These are phyloP conservation scores for Brettanomyces custersianus DNA, from an alignment of 805 yeast genomes.

Conservation along the genomic window DNA sequence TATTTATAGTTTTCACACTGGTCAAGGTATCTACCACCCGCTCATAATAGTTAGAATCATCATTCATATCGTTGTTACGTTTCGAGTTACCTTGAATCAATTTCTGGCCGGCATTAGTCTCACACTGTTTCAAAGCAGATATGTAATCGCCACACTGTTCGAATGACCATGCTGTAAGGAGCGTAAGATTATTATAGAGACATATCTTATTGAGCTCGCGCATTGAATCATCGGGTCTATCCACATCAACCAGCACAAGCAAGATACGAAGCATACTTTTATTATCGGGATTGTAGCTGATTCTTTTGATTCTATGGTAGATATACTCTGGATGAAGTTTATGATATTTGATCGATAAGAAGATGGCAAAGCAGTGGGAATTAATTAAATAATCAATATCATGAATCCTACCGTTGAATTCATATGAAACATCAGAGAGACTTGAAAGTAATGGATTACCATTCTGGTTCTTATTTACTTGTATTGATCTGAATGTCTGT, in stretches of 20 bases:
- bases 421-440: constrained; percentile 44
- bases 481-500: constrained; percentile 28
- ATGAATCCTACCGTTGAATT: constrained; percentile 39
- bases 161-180: constrained; percentile 45
- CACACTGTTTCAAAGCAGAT: constrained; percentile 25
- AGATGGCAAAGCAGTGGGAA: constrained; percentile 45
- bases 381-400: constrained; percentile 60
- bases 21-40: constrained; percentile 38
- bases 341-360: constrained; percentile 63
- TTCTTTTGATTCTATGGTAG: constrained; percentile 40
- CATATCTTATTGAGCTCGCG: constrained; percentile 40
- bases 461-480: constrained; percentile 57
- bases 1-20: constrained; percentile 37
- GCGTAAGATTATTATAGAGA: constrained; percentile 37
- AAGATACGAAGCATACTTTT: constrained; percentile 33
- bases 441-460: constrained; percentile 62
- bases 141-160: constrained; percentile 44
- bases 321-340: constrained; percentile 72
- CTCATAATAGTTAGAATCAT: constrained; percentile 32
- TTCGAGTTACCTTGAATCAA: constrained; percentile 31
- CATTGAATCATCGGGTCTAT: constrained; percentile 40
- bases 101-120: constrained; percentile 21
- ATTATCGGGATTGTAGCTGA: constrained; percentile 16
- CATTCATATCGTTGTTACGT: constrained; percentile 21
- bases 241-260: constrained; percentile 58